Base-by-base conservation (phyloP, 768 basidiomycete genomes). In the Pisolithus microcarpus region DNA sequence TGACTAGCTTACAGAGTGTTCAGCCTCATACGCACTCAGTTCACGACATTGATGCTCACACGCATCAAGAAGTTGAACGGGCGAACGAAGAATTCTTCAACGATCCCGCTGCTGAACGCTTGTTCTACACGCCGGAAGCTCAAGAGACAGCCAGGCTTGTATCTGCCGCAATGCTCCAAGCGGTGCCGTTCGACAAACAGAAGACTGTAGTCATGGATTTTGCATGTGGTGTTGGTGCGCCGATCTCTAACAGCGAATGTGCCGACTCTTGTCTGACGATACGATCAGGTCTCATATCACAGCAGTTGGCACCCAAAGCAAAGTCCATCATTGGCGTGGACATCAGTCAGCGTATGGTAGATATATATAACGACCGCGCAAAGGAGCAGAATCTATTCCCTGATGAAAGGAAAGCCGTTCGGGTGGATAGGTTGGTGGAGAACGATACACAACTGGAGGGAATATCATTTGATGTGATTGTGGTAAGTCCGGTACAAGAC, bases 291-390 rank as follows among this genome's bases (percentile, higher is more conserved):
- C 59, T 78, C n/a, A 64, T 85, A 7, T 80, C 84, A 0, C 71
- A 76, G 52, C 72, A 78, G 44, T 71, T 86, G 10, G 76, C 76
- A 0, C 71, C 79, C 2, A 65, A 81, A 55, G 74, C 74, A 40
- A 81, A 78, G 59, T 70, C 72, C 13, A 74, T 87, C 49, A 65
- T 85, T 6, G 86, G 84, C 9, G 78, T 85, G 11, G 86, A 87
- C 60, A 82, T 85, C 58, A 84, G 79, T 65, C 77, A 80, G 54
- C 74, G 66, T 1, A 75, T 79, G 68, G 81, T 87, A 7, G 78
- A 83, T 49, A 61, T 72, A 13, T 87, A 77, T 70, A 85, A 84
- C 61, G 53, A 63, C 38, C 70, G 71, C 4, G 77, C 78, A 5
- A 48, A 52, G 15, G 76, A 80, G 46, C 79, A 84, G 55, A 82